Conservation (phyloP, 768 basidiomycete genomes). For the Suillus bovinus region DNA sequence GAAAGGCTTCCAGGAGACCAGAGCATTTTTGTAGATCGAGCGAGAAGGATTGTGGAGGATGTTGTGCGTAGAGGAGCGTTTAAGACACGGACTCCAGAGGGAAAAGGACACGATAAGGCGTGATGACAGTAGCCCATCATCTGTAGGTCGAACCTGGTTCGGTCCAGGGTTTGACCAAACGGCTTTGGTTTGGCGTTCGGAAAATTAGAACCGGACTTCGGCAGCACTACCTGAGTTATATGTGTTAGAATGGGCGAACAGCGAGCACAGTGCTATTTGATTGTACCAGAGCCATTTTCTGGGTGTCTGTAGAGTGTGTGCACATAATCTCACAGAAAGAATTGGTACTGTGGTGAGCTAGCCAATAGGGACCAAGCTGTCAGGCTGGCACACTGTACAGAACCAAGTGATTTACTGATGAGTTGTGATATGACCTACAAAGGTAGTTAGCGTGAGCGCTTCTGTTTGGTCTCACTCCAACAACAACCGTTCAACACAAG, state of each 20-base stretch:
- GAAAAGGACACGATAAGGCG: slow-evolving; percentile 47
- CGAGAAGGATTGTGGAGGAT: slow-evolving; percentile 49
- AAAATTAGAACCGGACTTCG: too few relatives aligned
- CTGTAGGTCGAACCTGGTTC: too few relatives aligned
- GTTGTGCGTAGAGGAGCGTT: slow-evolving; percentile 69
- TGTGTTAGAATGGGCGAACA: too few relatives aligned
- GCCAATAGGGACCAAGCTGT: not conserved
- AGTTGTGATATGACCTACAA: too few relatives aligned
- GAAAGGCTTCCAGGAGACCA: slow-evolving; percentile 22
- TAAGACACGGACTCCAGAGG: slow-evolving; percentile 71
- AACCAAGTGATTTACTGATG: not conserved
- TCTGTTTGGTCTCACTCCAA: too few relatives aligned
- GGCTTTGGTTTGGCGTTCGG: too few relatives aligned
- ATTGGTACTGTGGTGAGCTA: not conserved
- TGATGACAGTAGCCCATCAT: slow-evolving; percentile 27
- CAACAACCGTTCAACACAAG: too few relatives aligned
- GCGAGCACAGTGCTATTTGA: too few relatives aligned
- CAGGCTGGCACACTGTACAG: not conserved
- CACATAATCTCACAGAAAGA: not conserved
- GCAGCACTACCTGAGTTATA: too few relatives aligned
- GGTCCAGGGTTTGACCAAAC: too few relatives aligned
- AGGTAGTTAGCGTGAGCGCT: too few relatives aligned
- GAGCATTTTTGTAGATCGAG: slow-evolving; percentile 36
- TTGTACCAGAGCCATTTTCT: too few relatives aligned
- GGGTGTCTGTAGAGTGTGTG: not conserved